Evolutionary conservation across 169 alveolate species (phyloP).

Genomic region (Plasmodium gonderi): DNA sequence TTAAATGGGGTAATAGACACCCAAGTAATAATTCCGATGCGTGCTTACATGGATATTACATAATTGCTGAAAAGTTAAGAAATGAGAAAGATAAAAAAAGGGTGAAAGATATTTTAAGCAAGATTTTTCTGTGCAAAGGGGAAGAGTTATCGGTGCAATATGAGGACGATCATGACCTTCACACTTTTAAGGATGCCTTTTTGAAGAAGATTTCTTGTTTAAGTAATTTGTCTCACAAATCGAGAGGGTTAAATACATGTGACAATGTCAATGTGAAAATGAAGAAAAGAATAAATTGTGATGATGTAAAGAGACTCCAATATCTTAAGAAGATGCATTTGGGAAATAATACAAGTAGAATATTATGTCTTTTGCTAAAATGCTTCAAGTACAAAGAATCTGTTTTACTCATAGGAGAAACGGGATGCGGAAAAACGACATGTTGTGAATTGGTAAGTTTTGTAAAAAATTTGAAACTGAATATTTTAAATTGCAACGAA

Average conservation of each 20-base stretch:
- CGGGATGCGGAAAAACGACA: conserved; percentile 99
- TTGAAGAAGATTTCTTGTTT: conserved; percentile 1
- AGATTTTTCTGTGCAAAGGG: conserved; percentile 52
- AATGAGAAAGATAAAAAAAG: conserved; percentile 89
- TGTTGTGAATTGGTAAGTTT: conserved; percentile 93
- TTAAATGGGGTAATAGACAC: conserved; percentile 98
- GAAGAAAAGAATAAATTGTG: conserved; percentile 25
- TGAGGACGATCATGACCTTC: conserved; percentile 16
- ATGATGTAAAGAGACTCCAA: conserved; percentile 47
- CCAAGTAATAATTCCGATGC: conserved; percentile 87
- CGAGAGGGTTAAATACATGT: too few species aligned
- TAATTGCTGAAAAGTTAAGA: conserved; percentile 96
- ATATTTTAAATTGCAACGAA: conserved; percentile 95
- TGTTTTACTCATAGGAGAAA: conserved; percentile 98
- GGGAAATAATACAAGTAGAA: conserved; percentile 85
- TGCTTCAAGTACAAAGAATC: conserved; percentile 96
- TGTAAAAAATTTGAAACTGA: conserved; percentile 76
- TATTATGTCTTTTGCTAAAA: conserved; percentile 91
- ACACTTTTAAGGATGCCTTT: conserved; percentile 12
- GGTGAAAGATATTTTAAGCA: conserved; percentile 85
- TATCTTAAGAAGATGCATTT: conserved; percentile 76
- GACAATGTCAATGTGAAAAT: too few species aligned
- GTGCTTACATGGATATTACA: conserved; percentile 93
- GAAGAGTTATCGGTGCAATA: conserved; percentile 8
- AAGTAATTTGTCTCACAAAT: too few species aligned